Conservation (phyloP, 2,329 filamentous ascomycete genomes). For the Ceratocystis albifundus region DNA sequence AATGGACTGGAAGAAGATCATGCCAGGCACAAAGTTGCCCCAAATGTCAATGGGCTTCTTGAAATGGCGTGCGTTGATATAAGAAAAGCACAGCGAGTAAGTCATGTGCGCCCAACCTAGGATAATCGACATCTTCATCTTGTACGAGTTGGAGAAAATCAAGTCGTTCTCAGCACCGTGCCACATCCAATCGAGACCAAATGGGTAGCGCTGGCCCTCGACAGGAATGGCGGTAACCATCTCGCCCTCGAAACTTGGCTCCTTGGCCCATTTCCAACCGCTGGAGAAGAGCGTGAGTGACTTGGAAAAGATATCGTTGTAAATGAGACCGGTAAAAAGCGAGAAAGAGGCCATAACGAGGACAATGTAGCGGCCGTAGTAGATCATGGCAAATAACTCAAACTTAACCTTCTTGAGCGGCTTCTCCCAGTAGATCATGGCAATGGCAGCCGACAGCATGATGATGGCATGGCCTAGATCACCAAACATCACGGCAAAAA, state of each 20-base stretch:
- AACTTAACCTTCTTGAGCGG: constrained; percentile 82
- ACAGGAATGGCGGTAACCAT: constrained; percentile 57
- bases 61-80: constrained; percentile 89
- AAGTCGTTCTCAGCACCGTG: constrained; percentile 91
- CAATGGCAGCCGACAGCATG: constrained; percentile 69
- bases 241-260: constrained; percentile 46
- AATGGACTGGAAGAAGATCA: constrained; percentile 99
- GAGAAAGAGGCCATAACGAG: constrained; percentile 97
- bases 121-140: constrained; percentile 99
- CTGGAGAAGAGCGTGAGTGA: constrained; percentile 79
- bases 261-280: constrained; percentile 71
- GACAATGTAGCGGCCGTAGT: constrained; percentile 97
- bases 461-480: constrained; percentile 89
- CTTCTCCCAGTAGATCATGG: constrained; percentile 97
- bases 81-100: constrained; percentile 86
- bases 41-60: constrained; percentile 90
- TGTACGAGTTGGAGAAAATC: constrained; percentile 95
- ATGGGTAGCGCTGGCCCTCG: constrained; percentile 76
- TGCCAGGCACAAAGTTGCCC: constrained; percentile 93
- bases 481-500: constrained; percentile 99
- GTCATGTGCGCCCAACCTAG: constrained; percentile 98
- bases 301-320: constrained; percentile 95
- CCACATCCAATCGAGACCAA: constrained; percentile 93
- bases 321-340: constrained; percentile 91
- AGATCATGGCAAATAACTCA: constrained; percentile 95